Conservation (phyloP, 768 basidiomycete genomes). For the Mycena haematopus region DNA sequence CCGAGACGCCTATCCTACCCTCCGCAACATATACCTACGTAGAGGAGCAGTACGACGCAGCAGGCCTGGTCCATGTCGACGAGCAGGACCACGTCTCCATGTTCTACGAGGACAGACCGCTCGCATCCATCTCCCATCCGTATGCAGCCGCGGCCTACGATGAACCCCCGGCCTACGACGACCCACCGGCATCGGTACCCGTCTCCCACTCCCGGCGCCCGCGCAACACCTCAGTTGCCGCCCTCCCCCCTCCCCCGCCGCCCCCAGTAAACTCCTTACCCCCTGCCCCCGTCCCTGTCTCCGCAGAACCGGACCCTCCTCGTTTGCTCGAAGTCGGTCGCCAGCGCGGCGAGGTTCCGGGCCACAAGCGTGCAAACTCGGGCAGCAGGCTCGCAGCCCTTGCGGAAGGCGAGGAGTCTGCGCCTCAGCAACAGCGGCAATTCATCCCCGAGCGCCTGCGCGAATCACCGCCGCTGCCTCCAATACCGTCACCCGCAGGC, state of each 20-base stretch:
- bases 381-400: slow-evolving; percentile 63
- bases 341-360: slow-evolving; percentile 36
- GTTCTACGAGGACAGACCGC: slow-evolving; percentile 39
- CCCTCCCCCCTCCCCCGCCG: slow-evolving; percentile 68
- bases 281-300: slow-evolving; percentile 52
- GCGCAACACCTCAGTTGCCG: slow-evolving; percentile 53
- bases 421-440: slow-evolving; percentile 30
- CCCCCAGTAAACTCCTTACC: slow-evolving; percentile 68
- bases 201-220: slow-evolving; percentile 46
- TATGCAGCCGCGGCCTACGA: slow-evolving; percentile 58
- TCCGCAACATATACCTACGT: slow-evolving; percentile 14
- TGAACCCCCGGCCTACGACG: slow-evolving; percentile 51
- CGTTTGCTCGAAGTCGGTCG: slow-evolving; percentile 39
- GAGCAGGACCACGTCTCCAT: slow-evolving; percentile 22
- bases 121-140: slow-evolving; percentile 45
- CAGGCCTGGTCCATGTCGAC: slow-evolving; percentile 4
- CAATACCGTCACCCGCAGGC: slow-evolving; percentile 59
- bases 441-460: slow-evolving; percentile 47
- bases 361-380: slow-evolving; percentile 63
- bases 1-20: slow-evolving; percentile 17
- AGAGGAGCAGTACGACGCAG: neutral
- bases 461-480: slow-evolving; percentile 73
- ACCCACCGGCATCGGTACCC: slow-evolving; percentile 36
- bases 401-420: slow-evolving; percentile 55
- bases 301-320: slow-evolving; percentile 31